Percentiles rank a stretch among this genome's conserved stretches.
These are phyloP conservation scores for Boletus subparvulus DNA, from an alignment of 768 basidiomycete genomes.

Conservation along the genomic window DNA sequence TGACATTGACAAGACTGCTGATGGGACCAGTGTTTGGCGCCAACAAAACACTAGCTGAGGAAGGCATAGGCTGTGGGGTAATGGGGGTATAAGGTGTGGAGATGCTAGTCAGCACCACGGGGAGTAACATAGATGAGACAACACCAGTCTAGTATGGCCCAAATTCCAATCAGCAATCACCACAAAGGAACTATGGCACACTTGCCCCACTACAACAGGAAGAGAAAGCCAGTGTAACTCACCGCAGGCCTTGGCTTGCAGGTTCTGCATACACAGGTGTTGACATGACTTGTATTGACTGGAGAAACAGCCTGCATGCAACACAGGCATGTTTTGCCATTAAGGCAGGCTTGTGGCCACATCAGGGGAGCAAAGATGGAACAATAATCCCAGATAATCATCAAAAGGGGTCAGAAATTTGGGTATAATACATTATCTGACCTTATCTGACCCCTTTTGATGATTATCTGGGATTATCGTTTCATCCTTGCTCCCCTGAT, in stretches of 20 bases:
- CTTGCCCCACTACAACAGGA: not conserved
- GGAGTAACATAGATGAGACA: not conserved
- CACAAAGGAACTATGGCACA: not conserved
- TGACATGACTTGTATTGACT: not conserved
- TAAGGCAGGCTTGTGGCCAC: not conserved
- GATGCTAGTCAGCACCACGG: too few relatives aligned
- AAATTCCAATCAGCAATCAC: not conserved
- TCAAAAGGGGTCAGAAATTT: too few relatives aligned
- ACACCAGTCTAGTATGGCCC: not conserved
- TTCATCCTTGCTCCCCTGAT: too few relatives aligned
- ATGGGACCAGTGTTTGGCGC: not conserved
- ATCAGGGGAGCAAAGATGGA: too few relatives aligned
- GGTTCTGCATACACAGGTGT: not conserved
- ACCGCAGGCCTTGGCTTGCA: not conserved
- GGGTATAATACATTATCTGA: too few relatives aligned
- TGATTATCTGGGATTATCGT: too few relatives aligned
- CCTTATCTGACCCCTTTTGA: too few relatives aligned
- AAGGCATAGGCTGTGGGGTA: not conserved
- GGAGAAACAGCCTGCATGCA: too few relatives aligned
- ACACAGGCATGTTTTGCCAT: slow-evolving; percentile 12
- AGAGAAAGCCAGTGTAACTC: not conserved
- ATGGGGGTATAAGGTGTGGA: not conserved
- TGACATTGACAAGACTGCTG: slow-evolving; percentile 37
- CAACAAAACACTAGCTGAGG: not conserved
- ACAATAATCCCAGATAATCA: too few relatives aligned